Evolutionary conservation across 2,329 filamentous ascomycete genomes (phyloP).

Genomic region (Thielaviopsis punctulata): DNA sequence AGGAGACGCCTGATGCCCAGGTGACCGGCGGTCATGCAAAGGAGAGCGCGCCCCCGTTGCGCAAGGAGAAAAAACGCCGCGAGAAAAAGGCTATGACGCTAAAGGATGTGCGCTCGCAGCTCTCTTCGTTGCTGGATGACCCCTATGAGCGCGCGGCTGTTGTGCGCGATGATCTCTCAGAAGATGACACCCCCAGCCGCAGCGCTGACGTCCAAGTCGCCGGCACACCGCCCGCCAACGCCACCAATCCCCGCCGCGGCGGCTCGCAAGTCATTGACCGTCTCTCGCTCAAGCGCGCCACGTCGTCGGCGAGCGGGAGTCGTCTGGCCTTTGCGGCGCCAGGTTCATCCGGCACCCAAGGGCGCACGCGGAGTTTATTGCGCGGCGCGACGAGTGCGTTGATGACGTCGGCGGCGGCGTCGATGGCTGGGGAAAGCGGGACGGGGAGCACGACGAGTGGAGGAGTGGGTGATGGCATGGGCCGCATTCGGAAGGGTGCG

Average conservation of each 20-base stretch:
- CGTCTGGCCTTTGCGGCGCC: conserved; percentile 40
- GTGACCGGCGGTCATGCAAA: neutral
- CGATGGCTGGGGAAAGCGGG: neutral
- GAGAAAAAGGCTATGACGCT: conserved; percentile 6
- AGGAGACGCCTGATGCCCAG: conserved; percentile 17
- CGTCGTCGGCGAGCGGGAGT: conserved; percentile 20
- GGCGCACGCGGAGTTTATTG: conserved; percentile 43
- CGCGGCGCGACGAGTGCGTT: conserved; percentile 51
- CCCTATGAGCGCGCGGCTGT: conserved; percentile 27
- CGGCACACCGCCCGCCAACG: conserved; percentile 10
- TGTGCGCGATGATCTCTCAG: conserved; percentile 31
- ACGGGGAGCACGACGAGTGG: conserved; percentile 9
- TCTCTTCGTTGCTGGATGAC: conserved; percentile 70
- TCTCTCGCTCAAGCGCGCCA: conserved; percentile 47
- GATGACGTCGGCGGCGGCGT: conserved; percentile 18
- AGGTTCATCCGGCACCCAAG: conserved; percentile 37
- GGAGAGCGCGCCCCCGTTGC: conserved; percentile 4
- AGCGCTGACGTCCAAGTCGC: conserved; percentile 20
- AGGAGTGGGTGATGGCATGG: conserved; percentile 22
- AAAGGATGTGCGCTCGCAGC: conserved; percentile 58
- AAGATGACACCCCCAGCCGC: conserved; percentile 23
- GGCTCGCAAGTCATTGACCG: conserved; percentile 48
- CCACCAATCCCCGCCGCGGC: conserved; percentile 19
- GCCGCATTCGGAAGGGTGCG: conserved; percentile 42
- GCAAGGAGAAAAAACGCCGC: conserved; percentile 4